phyloP scores from a whole-genome alignment of 352 stramenopile genomes.

The Thraustotheca clavata region DNA sequence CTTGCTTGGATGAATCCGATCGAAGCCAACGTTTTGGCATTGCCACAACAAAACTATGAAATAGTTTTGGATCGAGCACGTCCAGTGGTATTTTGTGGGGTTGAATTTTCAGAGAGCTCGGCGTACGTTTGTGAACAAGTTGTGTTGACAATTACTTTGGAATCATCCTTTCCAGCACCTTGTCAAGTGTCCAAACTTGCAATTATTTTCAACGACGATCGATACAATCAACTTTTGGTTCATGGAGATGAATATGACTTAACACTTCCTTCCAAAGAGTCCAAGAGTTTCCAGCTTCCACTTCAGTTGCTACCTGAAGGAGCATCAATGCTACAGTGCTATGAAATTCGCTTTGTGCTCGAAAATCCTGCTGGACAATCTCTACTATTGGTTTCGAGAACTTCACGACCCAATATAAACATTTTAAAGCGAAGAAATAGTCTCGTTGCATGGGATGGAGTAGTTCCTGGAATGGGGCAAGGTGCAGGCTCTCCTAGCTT shows the following conservation, averaged over 20 bases:
- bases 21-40: conserved; percentile 34
- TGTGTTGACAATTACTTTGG: not conserved
- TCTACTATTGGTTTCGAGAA: conserved; percentile 49
- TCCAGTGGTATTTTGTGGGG: not conserved
- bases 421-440: conserved; percentile 31
- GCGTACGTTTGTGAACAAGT: conserved; percentile 14
- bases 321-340: not conserved
- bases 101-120: conserved; percentile 4
- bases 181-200: not conserved
- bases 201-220: conserved; percentile 12
- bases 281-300: not conserved
- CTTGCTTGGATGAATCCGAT: conserved; percentile 48
- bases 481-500: conserved; percentile 77
- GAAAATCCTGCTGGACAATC: not conserved
- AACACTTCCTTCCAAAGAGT: not conserved
- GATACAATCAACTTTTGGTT: conserved; percentile 13
- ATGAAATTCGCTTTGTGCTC: conserved; percentile 13
- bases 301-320: not conserved
- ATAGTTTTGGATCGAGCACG: conserved; percentile 1
- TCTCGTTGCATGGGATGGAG: conserved; percentile 45
- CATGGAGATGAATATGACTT: conserved; percentile 11
- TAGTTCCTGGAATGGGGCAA: conserved; percentile 76
- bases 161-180: conserved; percentile 13
- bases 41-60: conserved; percentile 24
- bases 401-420: conserved; percentile 27